These are phyloP conservation scores for Phytophthora idaei DNA, from an alignment of 352 stramenopile species.

Conservation along the genomic window DNA sequence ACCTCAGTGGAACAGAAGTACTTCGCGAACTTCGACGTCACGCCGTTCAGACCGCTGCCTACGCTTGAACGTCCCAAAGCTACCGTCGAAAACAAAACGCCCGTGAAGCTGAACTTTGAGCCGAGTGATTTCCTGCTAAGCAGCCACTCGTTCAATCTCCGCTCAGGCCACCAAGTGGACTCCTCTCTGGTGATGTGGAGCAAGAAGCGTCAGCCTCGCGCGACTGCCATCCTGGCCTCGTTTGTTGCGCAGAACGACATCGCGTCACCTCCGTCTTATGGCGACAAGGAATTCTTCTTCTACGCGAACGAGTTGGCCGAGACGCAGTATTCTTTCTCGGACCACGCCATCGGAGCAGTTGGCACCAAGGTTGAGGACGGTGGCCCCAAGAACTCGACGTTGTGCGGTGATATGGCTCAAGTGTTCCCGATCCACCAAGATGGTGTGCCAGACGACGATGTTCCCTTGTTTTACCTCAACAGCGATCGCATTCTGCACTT, in stretches of 20 bases:
- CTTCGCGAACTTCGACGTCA: conserved; percentile 37
- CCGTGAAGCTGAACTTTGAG: conserved; percentile 31
- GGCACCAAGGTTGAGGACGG: conserved; percentile 35
- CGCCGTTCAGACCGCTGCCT: conserved; percentile 25
- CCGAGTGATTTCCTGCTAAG: conserved; percentile 37
- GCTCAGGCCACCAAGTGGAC: conserved; percentile 51
- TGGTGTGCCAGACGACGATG: conserved; percentile 25
- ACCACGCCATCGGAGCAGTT: conserved; percentile 48
- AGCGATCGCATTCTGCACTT: conserved; percentile 54
- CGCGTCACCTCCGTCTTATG: conserved; percentile 42
- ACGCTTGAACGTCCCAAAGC: conserved; percentile 29
- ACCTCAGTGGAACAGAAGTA: conserved; percentile 35
- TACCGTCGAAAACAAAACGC: conserved; percentile 25
- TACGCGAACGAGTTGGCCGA: conserved; percentile 48
- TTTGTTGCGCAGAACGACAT: conserved; percentile 41
- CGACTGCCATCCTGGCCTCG: conserved; percentile 46
- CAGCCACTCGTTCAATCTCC: conserved; percentile 43
- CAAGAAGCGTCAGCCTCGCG: conserved; percentile 46
- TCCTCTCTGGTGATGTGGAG: conserved; percentile 57
- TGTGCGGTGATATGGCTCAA: conserved; percentile 61
- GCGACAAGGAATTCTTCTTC: conserved; percentile 58
- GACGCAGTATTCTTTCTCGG: conserved; percentile 47
- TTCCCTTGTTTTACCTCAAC: conserved; percentile 54
- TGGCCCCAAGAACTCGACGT: conserved; percentile 33
- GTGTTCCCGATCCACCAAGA: conserved; percentile 47